These are phyloP conservation scores for Talaromyces sp. DNA, from an alignment of 2,329 filamentous ascomycete genomes.

Conservation along the genomic window DNA sequence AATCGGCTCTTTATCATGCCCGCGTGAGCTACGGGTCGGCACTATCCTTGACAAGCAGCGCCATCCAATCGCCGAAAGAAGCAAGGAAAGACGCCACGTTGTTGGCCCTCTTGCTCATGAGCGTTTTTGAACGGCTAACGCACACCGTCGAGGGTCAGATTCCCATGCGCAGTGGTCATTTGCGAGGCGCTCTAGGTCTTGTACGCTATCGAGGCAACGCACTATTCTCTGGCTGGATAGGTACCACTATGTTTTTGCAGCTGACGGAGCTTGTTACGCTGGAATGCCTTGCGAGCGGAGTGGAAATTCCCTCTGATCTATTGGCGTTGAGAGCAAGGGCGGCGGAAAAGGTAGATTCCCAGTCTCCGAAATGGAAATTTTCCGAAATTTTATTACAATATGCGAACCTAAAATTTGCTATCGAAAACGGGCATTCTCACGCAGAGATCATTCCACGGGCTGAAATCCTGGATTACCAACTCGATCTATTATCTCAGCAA, in stretches of 20 bases:
- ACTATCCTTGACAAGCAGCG: constrained; percentile 4
- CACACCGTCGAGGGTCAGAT: background rate
- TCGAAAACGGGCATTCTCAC: background rate
- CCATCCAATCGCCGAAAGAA: constrained; percentile 4
- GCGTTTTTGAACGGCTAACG: constrained; percentile 2
- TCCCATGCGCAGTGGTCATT: constrained; percentile 4
- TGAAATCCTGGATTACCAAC: background rate
- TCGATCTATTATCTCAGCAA: background rate
- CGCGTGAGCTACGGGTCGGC: constrained; percentile 8
- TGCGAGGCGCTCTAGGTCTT: constrained; percentile 8
- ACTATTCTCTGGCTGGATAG: background rate
- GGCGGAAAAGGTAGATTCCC: background rate
- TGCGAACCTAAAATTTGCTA: constrained; percentile 2
- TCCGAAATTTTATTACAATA: constrained; percentile 4
- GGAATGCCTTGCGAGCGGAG: constrained; percentile 6
- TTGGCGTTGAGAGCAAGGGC: background rate
- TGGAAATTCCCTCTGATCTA: constrained; percentile 3
- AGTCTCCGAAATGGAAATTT: constrained; percentile 4
- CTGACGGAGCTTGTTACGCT: constrained; percentile 2
- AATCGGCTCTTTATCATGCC: constrained; percentile 4
- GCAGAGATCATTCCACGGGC: background rate
- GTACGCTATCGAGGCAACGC: background rate
- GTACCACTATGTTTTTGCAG: constrained; percentile 1
- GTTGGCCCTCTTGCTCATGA: constrained; percentile 7
- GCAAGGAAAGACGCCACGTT: constrained; percentile 4